Percentiles rank a stretch among this genome's conserved stretches.
Conservation (phyloP, 108 stramenopile species). For the Licmophora abbreviata region DNA sequence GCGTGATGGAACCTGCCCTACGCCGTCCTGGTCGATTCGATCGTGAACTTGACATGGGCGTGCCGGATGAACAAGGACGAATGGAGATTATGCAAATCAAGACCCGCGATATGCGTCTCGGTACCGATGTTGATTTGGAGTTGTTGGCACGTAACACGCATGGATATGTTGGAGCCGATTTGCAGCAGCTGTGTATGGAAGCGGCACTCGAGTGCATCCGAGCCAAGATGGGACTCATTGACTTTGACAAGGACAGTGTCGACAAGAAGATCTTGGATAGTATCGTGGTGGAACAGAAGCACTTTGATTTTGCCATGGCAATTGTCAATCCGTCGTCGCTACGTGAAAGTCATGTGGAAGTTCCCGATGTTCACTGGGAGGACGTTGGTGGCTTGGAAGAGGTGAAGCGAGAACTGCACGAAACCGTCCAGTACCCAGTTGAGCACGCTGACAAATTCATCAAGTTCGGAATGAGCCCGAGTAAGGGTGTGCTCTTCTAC, state of each 20-base stretch:
- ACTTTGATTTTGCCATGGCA: constrained; percentile 89
- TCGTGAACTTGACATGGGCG: constrained; percentile 90
- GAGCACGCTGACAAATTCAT: constrained; percentile 93
- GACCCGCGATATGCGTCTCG: constrained; percentile 88
- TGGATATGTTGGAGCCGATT: constrained; percentile 93
- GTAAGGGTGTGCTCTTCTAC: constrained; percentile 91
- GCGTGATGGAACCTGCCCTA: constrained; percentile 89
- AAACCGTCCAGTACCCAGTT: constrained; percentile 96
- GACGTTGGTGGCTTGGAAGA: constrained; percentile 98
- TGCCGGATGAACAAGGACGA: constrained; percentile 89
- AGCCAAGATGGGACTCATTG: constrained; percentile 73
- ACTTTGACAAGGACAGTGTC: constrained; percentile 78
- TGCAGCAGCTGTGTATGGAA: constrained; percentile 89
- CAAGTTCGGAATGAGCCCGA: constrained; percentile 88
- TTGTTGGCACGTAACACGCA: constrained; percentile 77
- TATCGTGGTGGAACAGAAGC: constrained; percentile 85
- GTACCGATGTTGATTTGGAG: constrained; percentile 83
- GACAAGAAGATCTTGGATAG: constrained; percentile 77
- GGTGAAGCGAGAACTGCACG: constrained; percentile 97
- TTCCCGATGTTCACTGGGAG: constrained; percentile 97
- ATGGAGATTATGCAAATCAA: constrained; percentile 93
- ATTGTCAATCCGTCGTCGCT: constrained; percentile 88
- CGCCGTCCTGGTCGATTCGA: constrained; percentile 97
- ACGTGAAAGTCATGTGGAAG: constrained; percentile 88
- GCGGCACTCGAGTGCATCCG: constrained; percentile 88